These are phyloP conservation scores for Trichophaea hybrida DNA, from an alignment of 2,329 filamentous ascomycete genomes.

Conservation along the genomic window DNA sequence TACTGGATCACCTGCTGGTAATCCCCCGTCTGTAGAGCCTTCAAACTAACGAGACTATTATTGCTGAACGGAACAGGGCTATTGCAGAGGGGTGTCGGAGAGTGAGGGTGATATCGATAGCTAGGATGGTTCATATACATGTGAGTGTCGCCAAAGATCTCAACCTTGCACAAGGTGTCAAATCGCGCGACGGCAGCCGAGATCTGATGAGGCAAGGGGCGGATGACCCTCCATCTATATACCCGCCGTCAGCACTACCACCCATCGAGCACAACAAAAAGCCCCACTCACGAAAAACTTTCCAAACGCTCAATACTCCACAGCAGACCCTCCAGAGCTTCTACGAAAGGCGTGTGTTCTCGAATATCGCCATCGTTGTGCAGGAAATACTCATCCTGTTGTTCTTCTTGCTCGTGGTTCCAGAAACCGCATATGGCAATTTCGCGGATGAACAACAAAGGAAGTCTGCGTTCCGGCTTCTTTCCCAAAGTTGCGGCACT, in stretches of 20 bases:
- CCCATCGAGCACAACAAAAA: too few relatives aligned
- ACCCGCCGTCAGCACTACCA: neutral
- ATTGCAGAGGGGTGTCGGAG: neutral
- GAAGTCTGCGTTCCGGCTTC: neutral
- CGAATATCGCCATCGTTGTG: neutral
- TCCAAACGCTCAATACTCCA: neutral
- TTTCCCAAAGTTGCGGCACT: neutral
- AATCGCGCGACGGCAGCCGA: neutral
- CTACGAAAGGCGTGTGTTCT: neutral
- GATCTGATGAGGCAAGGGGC: neutral
- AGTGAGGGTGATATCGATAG: neutral
- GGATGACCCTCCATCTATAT: neutral
- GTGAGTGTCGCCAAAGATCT: slow-evolving; percentile 1
- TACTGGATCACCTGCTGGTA: slow-evolving; percentile 1
- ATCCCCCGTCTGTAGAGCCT: neutral
- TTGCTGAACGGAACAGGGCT: neutral
- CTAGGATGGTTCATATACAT: neutral
- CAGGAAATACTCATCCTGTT: neutral
- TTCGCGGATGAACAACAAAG: neutral
- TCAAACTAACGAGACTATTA: neutral
- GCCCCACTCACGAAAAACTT: neutral
- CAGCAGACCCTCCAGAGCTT: slow-evolving; percentile 2
- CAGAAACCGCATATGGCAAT: slow-evolving; percentile 1
- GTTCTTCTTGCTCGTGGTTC: neutral
- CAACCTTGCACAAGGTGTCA: neutral